These are phyloP conservation scores for Eurotiales sp. DNA, from an alignment of 2,329 filamentous ascomycete genomes.

Conservation along the genomic window DNA sequence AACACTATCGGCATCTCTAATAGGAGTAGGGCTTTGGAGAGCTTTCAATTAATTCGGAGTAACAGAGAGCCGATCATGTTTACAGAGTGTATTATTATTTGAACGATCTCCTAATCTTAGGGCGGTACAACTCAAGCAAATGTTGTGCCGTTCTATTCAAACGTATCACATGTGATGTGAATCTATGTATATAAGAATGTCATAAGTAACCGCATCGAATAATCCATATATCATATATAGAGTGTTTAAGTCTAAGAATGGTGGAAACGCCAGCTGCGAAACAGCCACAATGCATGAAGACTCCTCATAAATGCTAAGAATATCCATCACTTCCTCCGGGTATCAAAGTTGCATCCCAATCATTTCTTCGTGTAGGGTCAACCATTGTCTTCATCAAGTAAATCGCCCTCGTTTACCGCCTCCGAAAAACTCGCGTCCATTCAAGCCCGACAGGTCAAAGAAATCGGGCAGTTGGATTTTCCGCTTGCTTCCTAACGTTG, in stretches of 20 bases:
- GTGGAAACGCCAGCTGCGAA: conserved; percentile 11
- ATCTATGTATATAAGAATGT: conserved; percentile 1
- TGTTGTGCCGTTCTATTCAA: neutral
- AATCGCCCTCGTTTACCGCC: conserved; percentile 48
- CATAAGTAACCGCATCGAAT: conserved; percentile 4
- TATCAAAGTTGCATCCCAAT: conserved; percentile 12
- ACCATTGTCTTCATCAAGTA: conserved; percentile 33
- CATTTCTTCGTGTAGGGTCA: conserved; percentile 11
- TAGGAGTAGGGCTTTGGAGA: conserved; percentile 68
- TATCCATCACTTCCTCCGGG: conserved; percentile 12
- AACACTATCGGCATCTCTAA: conserved; percentile 63
- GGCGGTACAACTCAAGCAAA: neutral
- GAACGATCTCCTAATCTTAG: neutral
- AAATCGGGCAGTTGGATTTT: conserved; percentile 47
- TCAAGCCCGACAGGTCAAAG: conserved; percentile 47
- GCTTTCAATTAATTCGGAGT: conserved; percentile 50
- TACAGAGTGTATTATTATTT: conserved; percentile 10
- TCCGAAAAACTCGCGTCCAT: conserved; percentile 40
- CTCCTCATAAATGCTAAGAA: conserved; percentile 17
- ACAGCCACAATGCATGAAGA: conserved; percentile 12
- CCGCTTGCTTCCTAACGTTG: conserved; percentile 44
- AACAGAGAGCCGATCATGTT: neutral
- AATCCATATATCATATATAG: conserved; percentile 2
- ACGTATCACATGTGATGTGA: conserved; percentile 1
- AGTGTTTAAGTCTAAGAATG: conserved; percentile 13